Percentiles rank a stretch among this genome's conserved stretches.
phyloP scores from a whole-genome alignment of 2,329 filamentous ascomycete genomes.

The Nothophaeocryptopus gaeumannii region DNA sequence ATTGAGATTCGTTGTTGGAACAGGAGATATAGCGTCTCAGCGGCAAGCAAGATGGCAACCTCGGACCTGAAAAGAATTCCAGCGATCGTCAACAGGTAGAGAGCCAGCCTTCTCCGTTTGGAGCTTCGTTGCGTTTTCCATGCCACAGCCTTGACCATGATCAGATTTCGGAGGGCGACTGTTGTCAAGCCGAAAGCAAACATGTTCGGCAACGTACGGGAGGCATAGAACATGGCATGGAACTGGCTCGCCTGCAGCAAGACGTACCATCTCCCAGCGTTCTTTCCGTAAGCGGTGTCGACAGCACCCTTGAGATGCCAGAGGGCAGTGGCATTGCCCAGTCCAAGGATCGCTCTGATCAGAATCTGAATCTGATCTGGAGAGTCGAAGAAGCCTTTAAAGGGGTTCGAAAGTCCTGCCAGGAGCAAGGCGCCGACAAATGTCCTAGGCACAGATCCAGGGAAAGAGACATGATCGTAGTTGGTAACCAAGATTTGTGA shows the following conservation, averaged over 20 bases:
- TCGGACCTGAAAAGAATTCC: constrained; percentile 88
- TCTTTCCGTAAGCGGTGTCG: constrained; percentile 63
- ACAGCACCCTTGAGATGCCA: constrained; percentile 64
- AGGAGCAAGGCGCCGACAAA: constrained; percentile 80
- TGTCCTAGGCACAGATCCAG: constrained; percentile 85
- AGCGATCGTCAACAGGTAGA: constrained; percentile 74
- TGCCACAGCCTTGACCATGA: constrained; percentile 46
- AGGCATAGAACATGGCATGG: constrained; percentile 89
- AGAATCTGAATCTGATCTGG: constrained; percentile 57
- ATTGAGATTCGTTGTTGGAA: constrained; percentile 54
- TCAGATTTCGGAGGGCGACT: constrained; percentile 55
- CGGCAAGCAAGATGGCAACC: constrained; percentile 73
- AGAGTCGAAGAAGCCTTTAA: constrained; percentile 58
- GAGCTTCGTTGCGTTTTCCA: constrained; percentile 36
- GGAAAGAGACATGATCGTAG: constrained; percentile 90
- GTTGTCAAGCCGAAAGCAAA: constrained; percentile 84
- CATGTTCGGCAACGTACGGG: constrained; percentile 90
- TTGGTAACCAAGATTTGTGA: constrained; percentile 43
- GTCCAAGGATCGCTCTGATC: constrained; percentile 73
- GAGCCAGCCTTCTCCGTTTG: constrained; percentile 59
- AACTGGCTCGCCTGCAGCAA: constrained; percentile 81
- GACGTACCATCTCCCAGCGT: constrained; percentile 74
- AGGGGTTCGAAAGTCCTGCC: constrained; percentile 62
- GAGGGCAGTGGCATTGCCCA: constrained; percentile 70
- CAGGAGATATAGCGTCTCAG: constrained; percentile 65